Evolutionary conservation across 2,329 filamentous ascomycete genomes (phyloP).

Genomic region (Setomelanomma holmii): DNA sequence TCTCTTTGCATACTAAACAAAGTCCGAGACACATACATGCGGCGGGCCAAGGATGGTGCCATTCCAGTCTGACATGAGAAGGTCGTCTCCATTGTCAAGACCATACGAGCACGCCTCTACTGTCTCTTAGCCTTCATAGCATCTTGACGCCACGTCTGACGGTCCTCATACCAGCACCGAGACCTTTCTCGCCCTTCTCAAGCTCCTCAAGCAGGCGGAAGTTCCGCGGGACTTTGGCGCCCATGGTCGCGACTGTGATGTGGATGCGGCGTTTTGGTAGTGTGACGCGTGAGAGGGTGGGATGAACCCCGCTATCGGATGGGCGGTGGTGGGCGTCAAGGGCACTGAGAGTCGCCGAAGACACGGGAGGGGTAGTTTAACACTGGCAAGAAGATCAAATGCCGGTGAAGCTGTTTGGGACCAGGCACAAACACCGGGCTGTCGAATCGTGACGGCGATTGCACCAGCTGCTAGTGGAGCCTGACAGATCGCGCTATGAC

Average conservation of each 20-base stretch:
- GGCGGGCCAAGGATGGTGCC: conserved; percentile 96
- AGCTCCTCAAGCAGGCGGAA: conserved; percentile 97
- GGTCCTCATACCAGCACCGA: conserved; percentile 74
- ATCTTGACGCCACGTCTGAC: background rate
- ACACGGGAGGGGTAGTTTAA: background rate
- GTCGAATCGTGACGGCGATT: conserved; percentile 14
- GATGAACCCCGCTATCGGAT: conserved; percentile 42
- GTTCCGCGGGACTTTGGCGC: conserved; percentile 87
- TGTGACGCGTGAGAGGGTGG: conserved; percentile 33
- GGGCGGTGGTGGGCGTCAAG: conserved; percentile 10
- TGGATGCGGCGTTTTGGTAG: conserved; percentile 6
- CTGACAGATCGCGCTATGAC: conserved; percentile 14
- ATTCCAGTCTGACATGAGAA: conserved; percentile 98
- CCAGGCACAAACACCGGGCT: conserved; percentile 12
- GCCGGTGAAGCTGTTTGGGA: background rate
- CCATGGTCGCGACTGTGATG: conserved; percentile 52
- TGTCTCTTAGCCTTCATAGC: conserved; percentile 16
- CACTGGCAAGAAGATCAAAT: conserved; percentile 4
- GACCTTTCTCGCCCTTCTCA: conserved; percentile 97
- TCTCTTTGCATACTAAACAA: background rate
- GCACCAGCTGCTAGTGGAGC: conserved; percentile 17
- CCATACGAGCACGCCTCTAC: conserved; percentile 96
- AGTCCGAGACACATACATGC: conserved; percentile 69
- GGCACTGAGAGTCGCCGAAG: conserved; percentile 2
- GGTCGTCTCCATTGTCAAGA: conserved; percentile 89